Evolutionary conservation across 169 alveolate genomes (phyloP).

Genomic region (Eimeria praecox): DNA sequence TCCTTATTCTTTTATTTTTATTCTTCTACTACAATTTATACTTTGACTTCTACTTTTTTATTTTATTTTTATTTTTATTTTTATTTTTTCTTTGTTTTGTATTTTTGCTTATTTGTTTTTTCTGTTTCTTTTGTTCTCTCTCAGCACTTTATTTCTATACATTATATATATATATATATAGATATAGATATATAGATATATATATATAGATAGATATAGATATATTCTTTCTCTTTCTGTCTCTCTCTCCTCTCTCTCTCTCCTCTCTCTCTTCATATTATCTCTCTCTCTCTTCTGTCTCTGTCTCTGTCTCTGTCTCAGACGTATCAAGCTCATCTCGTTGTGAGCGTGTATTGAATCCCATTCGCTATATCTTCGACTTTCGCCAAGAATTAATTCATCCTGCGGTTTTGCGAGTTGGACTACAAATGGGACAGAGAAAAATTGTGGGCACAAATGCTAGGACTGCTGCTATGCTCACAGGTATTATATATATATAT

Average conservation of each 20-base stretch:
- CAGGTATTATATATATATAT: neutral
- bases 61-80: neutral
- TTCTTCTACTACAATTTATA: neutral
- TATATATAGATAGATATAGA: no score
- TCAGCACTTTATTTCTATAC: neutral
- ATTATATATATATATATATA: no score
- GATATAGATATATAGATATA: no score
- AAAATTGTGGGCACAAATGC: slow-evolving; percentile 40
- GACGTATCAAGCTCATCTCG: neutral
- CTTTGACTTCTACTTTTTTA: neutral
- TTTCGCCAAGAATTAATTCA: slow-evolving; percentile 51
- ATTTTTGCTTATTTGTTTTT: neutral
- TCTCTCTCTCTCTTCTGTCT: no score
- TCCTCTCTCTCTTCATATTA: no score
- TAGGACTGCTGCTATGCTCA: slow-evolving; percentile 68
- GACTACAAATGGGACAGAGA: slow-evolving; percentile 56
- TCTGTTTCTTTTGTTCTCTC: neutral
- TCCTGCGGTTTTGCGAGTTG: slow-evolving; percentile 60
- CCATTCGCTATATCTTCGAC: neutral
- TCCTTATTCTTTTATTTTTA: neutral
- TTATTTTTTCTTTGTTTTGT: no score
- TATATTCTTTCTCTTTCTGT: no score
- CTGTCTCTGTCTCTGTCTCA: neutral
- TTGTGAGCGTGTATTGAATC: neutral
- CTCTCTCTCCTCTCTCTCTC: no score